phyloP scores from a whole-genome alignment of 2,329 filamentous ascomycete genomes.

The Aspergillus quadrilineatus region DNA sequence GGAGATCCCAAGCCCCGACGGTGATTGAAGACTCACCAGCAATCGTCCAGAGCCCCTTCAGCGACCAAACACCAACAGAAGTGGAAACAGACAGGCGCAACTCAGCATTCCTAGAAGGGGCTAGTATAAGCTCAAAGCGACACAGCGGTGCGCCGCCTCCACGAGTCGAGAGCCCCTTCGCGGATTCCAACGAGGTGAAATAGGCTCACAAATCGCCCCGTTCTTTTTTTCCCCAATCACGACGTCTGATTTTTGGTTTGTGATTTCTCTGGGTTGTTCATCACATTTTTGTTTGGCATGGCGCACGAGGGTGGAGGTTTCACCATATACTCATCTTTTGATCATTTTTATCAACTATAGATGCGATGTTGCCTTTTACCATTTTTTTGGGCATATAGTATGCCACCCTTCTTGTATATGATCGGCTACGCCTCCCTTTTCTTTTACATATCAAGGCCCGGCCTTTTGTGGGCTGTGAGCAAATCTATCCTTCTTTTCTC shows the following conservation, averaged over 20 bases:
- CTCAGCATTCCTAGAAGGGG: constrained; percentile 20
- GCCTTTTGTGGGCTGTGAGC: neutral
- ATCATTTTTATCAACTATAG: neutral
- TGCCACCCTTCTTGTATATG: constrained; percentile 28
- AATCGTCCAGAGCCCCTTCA: constrained; percentile 29
- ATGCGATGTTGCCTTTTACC: constrained; percentile 4
- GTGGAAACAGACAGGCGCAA: constrained; percentile 21
- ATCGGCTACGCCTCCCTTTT: constrained; percentile 6
- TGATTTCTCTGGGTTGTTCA: neutral
- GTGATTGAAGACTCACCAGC: constrained; percentile 31
- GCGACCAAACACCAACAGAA: constrained; percentile 26
- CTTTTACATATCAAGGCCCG: neutral
- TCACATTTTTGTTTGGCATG: constrained; percentile 2
- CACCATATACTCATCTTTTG: neutral
- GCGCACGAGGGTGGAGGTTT: constrained; percentile 12
- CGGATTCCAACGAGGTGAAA: constrained; percentile 46
- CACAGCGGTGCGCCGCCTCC: constrained; percentile 30
- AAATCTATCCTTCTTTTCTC: neutral
- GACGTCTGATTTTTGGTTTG: constrained; percentile 4
- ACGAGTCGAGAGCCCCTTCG: constrained; percentile 44
- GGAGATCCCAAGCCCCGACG: constrained; percentile 25
- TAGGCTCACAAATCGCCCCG: constrained; percentile 15
- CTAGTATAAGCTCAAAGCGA: constrained; percentile 34
- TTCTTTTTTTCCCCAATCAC: constrained; percentile 10
- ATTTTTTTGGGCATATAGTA: neutral